phyloP scores from a whole-genome alignment of 2,329 filamentous ascomycete genomes.

The Cytospora piceae region DNA sequence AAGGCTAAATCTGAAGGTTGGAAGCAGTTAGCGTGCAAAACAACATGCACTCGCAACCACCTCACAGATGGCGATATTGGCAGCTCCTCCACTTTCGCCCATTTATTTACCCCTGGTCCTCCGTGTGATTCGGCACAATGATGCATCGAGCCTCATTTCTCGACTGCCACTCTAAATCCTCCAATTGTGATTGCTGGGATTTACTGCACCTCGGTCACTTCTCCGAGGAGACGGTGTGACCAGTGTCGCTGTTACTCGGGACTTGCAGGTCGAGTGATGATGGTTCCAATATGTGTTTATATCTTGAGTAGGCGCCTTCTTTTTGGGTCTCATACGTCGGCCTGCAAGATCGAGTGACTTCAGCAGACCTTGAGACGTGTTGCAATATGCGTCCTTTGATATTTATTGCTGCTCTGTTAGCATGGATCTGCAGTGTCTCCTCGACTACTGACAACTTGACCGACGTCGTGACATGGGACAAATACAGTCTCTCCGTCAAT shows the following conservation, averaged over 20 bases:
- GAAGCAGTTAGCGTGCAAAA: not conserved
- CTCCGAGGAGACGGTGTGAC: not conserved
- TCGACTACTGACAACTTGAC: constrained; percentile 47
- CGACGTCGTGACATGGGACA: constrained; percentile 54
- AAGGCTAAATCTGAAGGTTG: not conserved
- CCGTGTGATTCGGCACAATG: constrained; percentile 22
- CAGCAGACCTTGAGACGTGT: not conserved
- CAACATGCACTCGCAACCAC: not conserved
- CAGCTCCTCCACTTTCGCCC: not conserved
- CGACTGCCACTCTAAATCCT: not conserved
- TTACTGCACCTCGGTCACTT: not conserved
- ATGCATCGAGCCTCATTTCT: constrained; percentile 19
- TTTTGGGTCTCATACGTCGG: not conserved
- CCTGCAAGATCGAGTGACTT: not conserved
- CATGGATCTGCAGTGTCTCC: constrained; percentile 31
- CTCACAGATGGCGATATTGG: not conserved
- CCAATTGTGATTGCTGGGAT: constrained; percentile 2
- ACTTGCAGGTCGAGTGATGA: not conserved
- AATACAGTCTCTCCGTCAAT: constrained; percentile 54
- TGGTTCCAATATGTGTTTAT: not conserved
- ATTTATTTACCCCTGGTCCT: not conserved
- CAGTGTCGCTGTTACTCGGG: not conserved
- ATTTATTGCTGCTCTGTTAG: constrained; percentile 21
- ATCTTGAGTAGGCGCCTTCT: not conserved
- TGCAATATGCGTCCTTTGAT: constrained; percentile 26